Base-by-base conservation (phyloP, 192 early-diverging fungal genomes). In the Coemansia aciculifera region DNA sequence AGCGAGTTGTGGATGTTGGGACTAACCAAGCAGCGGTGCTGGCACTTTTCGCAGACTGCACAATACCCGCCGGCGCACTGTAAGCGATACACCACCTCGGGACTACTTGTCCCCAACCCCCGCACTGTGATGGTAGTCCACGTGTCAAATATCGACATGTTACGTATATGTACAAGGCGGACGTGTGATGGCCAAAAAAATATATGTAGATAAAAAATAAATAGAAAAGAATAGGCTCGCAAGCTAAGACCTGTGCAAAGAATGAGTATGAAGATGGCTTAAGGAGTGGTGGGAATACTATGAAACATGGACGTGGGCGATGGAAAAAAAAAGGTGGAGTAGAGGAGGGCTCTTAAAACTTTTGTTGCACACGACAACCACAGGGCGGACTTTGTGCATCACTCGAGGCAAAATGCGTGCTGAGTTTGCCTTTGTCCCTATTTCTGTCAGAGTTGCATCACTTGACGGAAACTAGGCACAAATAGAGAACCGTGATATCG, bases 21-120 rank as follows among this genome's bases (percentile, higher is more conserved):
- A 19, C 63, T 81, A 21, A 81, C 71, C 36, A 81, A 65, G 62
- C 59, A 68, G 36, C 62, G 59, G 71, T 77, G 79, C 51, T 71
- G 32, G 62, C 79, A 81, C 42, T 69, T 71, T 9, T 59, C 61
- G 66, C 79, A 81, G 9, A 64, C 39, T 12, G 65, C 71, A 24
- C 74, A 76, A 63, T 62, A 81, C 8, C 71, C 71, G 29, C 79
- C 79, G 0, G 64, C 57, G 24, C 74, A 66, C 63, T 57, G 34
- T 32, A 81, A 64, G 12, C 59, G 66, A 56, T 76, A 77, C 37
- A 40, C 34, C 62, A 44, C 8, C 21, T 70, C 36, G 63, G 63
- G 1, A 66, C 68, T 17, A n/a, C 19, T n/a, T 27, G 39, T 11
- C 56, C 62, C 51, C 63, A 73, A 31, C 12, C 49, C 40, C 39